Evolutionary conservation across 1,139 yeast genomes (phyloP).

Genomic region (Hanseniaspora uvarum): DNA sequence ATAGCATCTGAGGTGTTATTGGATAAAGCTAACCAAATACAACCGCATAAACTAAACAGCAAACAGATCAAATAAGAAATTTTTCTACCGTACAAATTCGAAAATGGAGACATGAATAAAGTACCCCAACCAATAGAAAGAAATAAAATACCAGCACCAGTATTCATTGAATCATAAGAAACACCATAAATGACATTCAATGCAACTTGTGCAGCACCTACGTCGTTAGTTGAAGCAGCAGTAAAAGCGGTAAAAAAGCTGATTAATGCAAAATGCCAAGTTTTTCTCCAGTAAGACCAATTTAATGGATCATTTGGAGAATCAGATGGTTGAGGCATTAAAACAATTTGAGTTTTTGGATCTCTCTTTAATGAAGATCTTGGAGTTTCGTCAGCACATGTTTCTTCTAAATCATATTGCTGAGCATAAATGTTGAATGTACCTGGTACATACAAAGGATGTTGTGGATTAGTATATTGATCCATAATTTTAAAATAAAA

Average conservation of each 20-base stretch:
- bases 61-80: conserved; percentile 59
- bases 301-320: conserved; percentile 68
- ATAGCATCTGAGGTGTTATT: conserved; percentile 54
- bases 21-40: conserved; percentile 62
- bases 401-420: conserved; percentile 57
- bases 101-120: conserved; percentile 54
- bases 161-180: conserved; percentile 64
- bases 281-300: conserved; percentile 49
- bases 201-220: conserved; percentile 69
- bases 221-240: conserved; percentile 76
- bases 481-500: conserved; percentile 30
- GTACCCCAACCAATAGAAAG: conserved; percentile 66
- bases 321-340: conserved; percentile 68
- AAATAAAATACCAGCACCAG: conserved; percentile 77
- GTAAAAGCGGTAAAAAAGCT: conserved; percentile 67
- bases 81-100: conserved; percentile 69
- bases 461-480: conserved; percentile 37
- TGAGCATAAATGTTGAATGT: conserved; percentile 54
- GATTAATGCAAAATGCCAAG: conserved; percentile 49
- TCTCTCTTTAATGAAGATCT: conserved; percentile 48
- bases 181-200: conserved; percentile 56
- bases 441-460: conserved; percentile 54
- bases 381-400: conserved; percentile 57
- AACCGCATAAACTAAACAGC: conserved; percentile 52
- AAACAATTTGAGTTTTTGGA: conserved; percentile 45